Percentiles rank a stretch among this genome's conserved stretches.
Conservation (phyloP, 192 early-diverging fungal genomes). For the Chytriomyces sp. region DNA sequence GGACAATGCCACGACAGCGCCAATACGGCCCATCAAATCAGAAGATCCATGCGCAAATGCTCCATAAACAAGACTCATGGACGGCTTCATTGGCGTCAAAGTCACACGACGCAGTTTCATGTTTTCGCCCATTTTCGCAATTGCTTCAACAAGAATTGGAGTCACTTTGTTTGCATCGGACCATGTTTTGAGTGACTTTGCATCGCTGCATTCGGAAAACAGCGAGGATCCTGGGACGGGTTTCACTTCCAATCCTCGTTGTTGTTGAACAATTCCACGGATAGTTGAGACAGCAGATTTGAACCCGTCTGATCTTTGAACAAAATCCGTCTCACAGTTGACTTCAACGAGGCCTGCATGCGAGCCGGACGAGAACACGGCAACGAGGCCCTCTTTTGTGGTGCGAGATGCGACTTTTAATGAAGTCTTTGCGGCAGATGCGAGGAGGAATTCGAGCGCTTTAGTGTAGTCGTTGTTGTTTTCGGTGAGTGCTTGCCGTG, state of each 20-base stretch:
- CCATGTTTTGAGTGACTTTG: not conserved
- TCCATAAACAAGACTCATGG: constrained; percentile 47
- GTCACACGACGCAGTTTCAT: constrained; percentile 77
- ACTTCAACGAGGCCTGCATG: constrained; percentile 56
- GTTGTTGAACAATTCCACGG: not conserved
- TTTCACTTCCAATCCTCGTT: not conserved
- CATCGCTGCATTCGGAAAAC: not conserved
- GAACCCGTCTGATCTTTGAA: constrained; percentile 49
- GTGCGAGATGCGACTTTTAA: constrained; percentile 67
- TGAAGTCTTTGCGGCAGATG: constrained; percentile 72
- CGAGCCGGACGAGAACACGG: not conserved
- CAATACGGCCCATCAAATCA: constrained; percentile 73
- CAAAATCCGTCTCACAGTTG: constrained; percentile 97
- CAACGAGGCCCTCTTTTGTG: constrained; percentile 30
- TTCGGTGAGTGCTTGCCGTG: not conserved
- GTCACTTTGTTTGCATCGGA: constrained; percentile 35
- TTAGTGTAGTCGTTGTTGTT: constrained; percentile 70
- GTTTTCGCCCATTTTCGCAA: constrained; percentile 91
- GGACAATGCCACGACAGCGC: constrained; percentile 73
- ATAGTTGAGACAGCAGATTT: constrained; percentile 52
- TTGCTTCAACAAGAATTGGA: constrained; percentile 72
- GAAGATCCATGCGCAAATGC: constrained; percentile 69
- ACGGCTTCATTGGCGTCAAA: constrained; percentile 49
- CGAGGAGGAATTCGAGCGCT: constrained; percentile 82
- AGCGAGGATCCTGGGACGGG: not conserved